phyloP scores from a whole-genome alignment of 192 early-diverging fungal species.

The Coemansia sp. region DNA sequence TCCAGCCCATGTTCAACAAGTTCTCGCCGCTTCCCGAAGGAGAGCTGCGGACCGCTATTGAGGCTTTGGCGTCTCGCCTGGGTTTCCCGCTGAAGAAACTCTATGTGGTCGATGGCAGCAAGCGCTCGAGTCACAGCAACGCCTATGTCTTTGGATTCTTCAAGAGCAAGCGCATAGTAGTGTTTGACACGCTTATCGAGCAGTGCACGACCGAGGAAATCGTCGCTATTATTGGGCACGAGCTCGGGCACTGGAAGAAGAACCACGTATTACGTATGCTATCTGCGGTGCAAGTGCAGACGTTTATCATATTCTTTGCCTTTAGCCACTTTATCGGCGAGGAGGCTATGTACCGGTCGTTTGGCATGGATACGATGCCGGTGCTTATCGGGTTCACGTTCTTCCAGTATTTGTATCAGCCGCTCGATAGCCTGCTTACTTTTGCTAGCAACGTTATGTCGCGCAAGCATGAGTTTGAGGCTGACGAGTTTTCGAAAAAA shows the following conservation, averaged over 20 bases:
- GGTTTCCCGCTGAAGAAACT: constrained; percentile 92
- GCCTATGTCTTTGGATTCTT: constrained; percentile 97
- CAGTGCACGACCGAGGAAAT: constrained; percentile 85
- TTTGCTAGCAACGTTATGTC: constrained; percentile 82
- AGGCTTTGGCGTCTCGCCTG: constrained; percentile 76
- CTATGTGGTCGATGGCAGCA: constrained; percentile 94
- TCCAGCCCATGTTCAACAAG: constrained; percentile 99
- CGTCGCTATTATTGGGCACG: constrained; percentile 92
- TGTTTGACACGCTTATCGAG: constrained; percentile 91
- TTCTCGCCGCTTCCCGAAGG: constrained; percentile 84
- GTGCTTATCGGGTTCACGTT: constrained; percentile 88
- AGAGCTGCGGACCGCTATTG: constrained; percentile 76
- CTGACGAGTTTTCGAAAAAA: constrained; percentile 85
- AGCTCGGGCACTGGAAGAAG: constrained; percentile 94
- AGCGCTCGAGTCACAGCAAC: constrained; percentile 89
- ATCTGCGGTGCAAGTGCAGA: constrained; percentile 70
- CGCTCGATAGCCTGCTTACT: constrained; percentile 71
- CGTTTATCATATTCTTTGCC: constrained; percentile 73
- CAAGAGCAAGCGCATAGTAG: constrained; percentile 95
- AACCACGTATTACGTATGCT: constrained; percentile 83
- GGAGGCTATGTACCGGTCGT: constrained; percentile 75
- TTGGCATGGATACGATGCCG: constrained; percentile 80
- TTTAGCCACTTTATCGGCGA: constrained; percentile 79
- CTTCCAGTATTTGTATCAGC: constrained; percentile 85
- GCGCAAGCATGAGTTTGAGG: constrained; percentile 89